Evolutionary conservation across 495 filamentous ascomycete species (phyloP).

Genomic region (Hyaloscypha hepaticicola): DNA sequence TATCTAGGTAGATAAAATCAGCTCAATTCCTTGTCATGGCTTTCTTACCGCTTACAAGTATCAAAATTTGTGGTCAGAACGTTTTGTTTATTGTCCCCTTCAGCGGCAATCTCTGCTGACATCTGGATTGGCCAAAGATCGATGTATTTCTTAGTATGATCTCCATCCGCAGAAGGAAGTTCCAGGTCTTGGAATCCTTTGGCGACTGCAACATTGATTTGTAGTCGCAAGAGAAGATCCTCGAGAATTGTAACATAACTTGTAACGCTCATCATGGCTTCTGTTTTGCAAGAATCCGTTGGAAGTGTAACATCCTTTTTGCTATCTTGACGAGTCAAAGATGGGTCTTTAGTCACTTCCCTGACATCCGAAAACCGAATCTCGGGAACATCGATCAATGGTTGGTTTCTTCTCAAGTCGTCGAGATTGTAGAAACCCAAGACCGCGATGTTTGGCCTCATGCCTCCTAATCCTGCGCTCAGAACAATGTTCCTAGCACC

Average conservation of each 20-base stretch:
- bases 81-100: conserved; percentile 58
- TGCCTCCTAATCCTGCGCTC: conserved; percentile 81
- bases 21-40: neutral
- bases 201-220: conserved; percentile 82
- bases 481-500: conserved; percentile 79
- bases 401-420: conserved; percentile 48
- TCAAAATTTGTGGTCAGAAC: conserved; percentile 89
- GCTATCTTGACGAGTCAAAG: conserved; percentile 41
- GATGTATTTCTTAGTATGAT: conserved; percentile 66
- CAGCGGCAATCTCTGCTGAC: conserved; percentile 72
- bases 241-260: conserved; percentile 83
- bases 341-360: conserved; percentile 20
- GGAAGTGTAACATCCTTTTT: conserved; percentile 47
- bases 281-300: conserved; percentile 58
- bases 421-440: conserved; percentile 73
- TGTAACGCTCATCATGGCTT: conserved; percentile 60
- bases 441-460: conserved; percentile 86
- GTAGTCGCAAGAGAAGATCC: conserved; percentile 73
- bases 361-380: conserved; percentile 31
- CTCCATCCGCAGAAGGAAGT: conserved; percentile 56
- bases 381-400: conserved; percentile 36
- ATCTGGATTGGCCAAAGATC: conserved; percentile 87
- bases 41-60: conserved; percentile 54
- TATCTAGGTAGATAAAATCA: conserved; percentile 49
- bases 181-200: conserved; percentile 79